Conservation (phyloP, 805 yeast genomes). For the Barnettozyma californica region DNA sequence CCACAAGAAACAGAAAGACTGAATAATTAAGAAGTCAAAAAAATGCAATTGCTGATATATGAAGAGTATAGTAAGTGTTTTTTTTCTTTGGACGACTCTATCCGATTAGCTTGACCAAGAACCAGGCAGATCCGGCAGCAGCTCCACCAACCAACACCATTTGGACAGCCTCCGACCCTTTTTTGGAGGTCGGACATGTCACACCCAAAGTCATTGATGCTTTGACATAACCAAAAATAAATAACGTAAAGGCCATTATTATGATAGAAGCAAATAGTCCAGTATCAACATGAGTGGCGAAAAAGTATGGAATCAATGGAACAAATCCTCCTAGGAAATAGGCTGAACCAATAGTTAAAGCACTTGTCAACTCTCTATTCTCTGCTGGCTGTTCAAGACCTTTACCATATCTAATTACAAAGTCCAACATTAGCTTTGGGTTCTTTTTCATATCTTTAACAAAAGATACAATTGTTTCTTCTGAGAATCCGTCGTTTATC, state of each 20-base stretch:
- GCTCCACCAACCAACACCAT: conserved; percentile 95
- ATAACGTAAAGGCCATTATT: conserved; percentile 81
- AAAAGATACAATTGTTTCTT: conserved; percentile 67
- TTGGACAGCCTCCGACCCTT: conserved; percentile 75
- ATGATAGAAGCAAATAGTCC: conserved; percentile 73
- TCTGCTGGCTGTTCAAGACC: conserved; percentile 96
- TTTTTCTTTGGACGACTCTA: conserved; percentile 8
- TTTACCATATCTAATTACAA: conserved; percentile 80
- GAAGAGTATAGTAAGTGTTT: background rate
- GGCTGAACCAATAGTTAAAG: conserved; percentile 83
- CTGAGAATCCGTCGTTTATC: conserved; percentile 51
- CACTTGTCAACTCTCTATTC: conserved; percentile 82
- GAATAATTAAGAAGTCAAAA: background rate
- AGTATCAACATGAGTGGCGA: conserved; percentile 64
- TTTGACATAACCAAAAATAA: conserved; percentile 81
- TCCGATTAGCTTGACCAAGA: conserved; percentile 75
- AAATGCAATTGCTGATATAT: background rate
- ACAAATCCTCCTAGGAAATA: conserved; percentile 91
- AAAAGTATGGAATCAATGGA: conserved; percentile 88
- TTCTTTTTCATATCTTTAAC: conserved; percentile 71
- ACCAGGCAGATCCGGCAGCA: conserved; percentile 98
- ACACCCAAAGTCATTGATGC: conserved; percentile 81
- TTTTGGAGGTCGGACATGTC: conserved; percentile 55
- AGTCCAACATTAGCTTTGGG: conserved; percentile 78
- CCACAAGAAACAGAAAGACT: background rate